Percentiles rank a stretch among this genome's conserved stretches.
Conservation (phyloP, 495 filamentous ascomycete species). For the Lophiotrema nucula region DNA sequence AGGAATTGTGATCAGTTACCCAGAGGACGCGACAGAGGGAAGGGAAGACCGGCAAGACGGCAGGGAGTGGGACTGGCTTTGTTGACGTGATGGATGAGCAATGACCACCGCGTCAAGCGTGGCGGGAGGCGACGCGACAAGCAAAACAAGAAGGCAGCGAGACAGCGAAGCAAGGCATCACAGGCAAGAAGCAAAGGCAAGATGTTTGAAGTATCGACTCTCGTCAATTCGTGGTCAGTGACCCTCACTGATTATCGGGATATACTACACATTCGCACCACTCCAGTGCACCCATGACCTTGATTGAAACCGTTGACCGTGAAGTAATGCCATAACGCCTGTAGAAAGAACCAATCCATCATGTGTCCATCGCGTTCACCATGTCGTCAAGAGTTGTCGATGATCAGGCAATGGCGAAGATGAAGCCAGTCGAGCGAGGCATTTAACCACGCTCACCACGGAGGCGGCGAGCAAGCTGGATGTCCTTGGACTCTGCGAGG, state of each 20-base stretch:
- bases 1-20: no score
- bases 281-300: slow-evolving; percentile 18
- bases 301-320: slow-evolving; percentile 22
- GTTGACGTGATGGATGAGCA: no score
- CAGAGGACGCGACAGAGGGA: no score
- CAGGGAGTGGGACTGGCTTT: no score
- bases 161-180: no score
- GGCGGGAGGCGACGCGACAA: no score
- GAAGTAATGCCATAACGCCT: slow-evolving; percentile 23
- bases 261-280: slow-evolving; percentile 32
- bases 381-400: slow-evolving; percentile 18
- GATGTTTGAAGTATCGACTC: slow-evolving; percentile 10
- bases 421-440: slow-evolving; percentile 5
- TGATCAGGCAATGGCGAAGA: slow-evolving; percentile 7
- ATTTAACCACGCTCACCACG: slow-evolving; percentile 86
- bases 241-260: slow-evolving; percentile 31
- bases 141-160: no score
- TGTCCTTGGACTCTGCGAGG: slow-evolving; percentile 69
- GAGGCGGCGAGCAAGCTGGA: slow-evolving; percentile 94
- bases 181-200: slow-evolving; percentile 12
- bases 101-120: no score
- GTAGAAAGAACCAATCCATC: slow-evolving; percentile 15
- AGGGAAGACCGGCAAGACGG: no score
- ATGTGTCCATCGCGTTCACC: slow-evolving; percentile 2
- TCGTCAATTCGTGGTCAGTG: slow-evolving; percentile 29